These are phyloP conservation scores for Fusarium lateritium DNA, from an alignment of 2,329 filamentous ascomycete genomes.

Conservation along the genomic window DNA sequence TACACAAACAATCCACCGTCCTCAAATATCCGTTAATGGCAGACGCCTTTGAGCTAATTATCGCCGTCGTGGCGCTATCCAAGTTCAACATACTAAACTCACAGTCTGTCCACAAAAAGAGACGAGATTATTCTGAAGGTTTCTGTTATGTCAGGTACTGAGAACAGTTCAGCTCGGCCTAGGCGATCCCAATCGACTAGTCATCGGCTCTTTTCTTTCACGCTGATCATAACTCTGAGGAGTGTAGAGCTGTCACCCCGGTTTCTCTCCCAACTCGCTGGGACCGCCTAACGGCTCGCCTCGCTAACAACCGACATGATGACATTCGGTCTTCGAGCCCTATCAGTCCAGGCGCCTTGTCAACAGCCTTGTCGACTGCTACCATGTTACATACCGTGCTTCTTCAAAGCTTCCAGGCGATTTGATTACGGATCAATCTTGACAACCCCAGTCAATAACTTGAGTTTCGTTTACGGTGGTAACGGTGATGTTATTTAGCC, in stretches of 20 bases:
- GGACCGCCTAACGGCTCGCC: constrained; percentile 49
- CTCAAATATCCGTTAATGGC: constrained; percentile 12
- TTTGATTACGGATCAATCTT: constrained; percentile 38
- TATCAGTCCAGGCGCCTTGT: constrained; percentile 29
- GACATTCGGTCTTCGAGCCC: constrained; percentile 43
- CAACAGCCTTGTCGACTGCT: constrained; percentile 17
- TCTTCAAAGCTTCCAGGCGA: constrained; percentile 28
- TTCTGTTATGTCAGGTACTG: constrained; percentile 3
- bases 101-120: constrained; percentile 14
- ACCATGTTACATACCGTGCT: constrained; percentile 7
- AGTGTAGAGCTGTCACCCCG: constrained; percentile 36
- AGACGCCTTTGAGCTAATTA: constrained; percentile 5
- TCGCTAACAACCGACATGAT: constrained; percentile 50
- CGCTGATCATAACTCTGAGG: constrained; percentile 38
- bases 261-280: constrained; percentile 45
- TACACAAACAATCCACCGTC: neutral
- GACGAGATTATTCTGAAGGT: constrained; percentile 8
- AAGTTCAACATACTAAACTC: constrained; percentile 29
- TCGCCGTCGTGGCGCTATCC: constrained; percentile 24
- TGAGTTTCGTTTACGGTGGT: constrained; percentile 34
- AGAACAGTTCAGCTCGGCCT: constrained; percentile 20
- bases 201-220: constrained; percentile 4
- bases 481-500: constrained; percentile 31
- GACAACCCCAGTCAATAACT: constrained; percentile 21
- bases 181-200: constrained; percentile 20